Evolutionary conservation across 305 asterid species (phyloP), one percentile per base, ranked within the genome.

Genomic region (Fraxinus albicans): DNA sequence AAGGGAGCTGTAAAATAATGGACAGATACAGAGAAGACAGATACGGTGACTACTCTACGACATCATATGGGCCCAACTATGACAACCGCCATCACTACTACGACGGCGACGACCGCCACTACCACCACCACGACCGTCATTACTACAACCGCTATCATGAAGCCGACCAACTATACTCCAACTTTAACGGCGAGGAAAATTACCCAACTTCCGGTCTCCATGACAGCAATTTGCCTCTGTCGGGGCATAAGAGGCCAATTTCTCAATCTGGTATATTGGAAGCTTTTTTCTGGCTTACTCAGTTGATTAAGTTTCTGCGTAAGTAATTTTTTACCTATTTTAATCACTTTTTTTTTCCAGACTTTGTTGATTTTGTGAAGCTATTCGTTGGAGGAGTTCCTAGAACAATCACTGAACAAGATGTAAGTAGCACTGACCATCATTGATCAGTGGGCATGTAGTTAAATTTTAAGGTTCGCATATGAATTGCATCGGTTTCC

Each of bases 301-400:
- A 23, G 7, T 21, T 21, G 44, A 23, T 80, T 25, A 69, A 40
- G 15, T 80, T 83, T 69, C 53, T 19, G n/a, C 23, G 17, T 67
- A 6, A 29, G 23, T 85, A 38, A n/a, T 44, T 36, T 36, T 33
- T 79, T 29, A 13, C 19, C 38, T 8, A 19, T 63, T 33, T 25
- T 25, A 73, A 13, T 40, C 40, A 63, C 47, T 78, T 80, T 36
- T 58, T 79, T 35, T 79, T 38, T 77, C n/a, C 90, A 94, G 98
- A 86, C 78, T 72, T 79, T 80, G 85, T 29, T 77, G 95, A 88
- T 72, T 86, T 79, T 72, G 97, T 89, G 79, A 96, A 96, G 89
- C 94, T 96, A 5, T 96, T 94, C 80, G 97, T 91, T 36, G 91
- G 84, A 25, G 94, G 90, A 80, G 78, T 94, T 83, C 89, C 98